Evolutionary conservation across 139 green algal genomes (phyloP).

Genomic region (Chlorella ohadii): DNA sequence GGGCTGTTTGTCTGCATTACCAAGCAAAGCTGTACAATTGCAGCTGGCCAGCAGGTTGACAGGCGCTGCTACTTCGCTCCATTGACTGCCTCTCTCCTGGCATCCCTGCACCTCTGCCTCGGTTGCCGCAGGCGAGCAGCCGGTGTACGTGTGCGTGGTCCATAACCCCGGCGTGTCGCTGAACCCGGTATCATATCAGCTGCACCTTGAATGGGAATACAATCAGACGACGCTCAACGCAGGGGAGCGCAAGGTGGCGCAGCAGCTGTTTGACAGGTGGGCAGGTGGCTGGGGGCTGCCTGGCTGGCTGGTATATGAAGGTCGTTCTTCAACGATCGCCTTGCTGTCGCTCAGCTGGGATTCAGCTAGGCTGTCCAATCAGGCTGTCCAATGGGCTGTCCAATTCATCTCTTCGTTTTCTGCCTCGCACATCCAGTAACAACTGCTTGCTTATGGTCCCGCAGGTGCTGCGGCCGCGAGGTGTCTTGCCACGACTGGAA

Average conservation of each 20-base stretch:
- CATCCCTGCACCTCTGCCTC: too few species aligned
- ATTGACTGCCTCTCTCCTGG: too few species aligned
- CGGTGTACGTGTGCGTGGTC: too few species aligned
- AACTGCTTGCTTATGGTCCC: not conserved
- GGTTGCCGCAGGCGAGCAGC: too few species aligned
- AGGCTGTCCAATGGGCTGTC: not conserved
- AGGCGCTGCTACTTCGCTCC: too few species aligned
- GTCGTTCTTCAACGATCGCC: too few species aligned
- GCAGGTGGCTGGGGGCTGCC: not conserved
- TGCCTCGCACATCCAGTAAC: too few species aligned
- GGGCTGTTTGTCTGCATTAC: too few species aligned
- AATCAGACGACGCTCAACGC: not conserved
- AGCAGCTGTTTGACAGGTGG: slow-evolving; percentile 10
- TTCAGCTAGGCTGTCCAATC: not conserved
- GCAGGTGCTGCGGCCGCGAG: not conserved
- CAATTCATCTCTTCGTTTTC: too few species aligned
- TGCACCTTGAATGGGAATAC: not conserved
- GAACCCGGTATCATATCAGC: not conserved
- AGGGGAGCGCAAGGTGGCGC: not conserved
- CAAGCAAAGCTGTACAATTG: too few species aligned
- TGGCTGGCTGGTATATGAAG: not conserved
- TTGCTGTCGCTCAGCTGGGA: not conserved
- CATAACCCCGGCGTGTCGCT: too few species aligned
- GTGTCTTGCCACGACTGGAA: not conserved
- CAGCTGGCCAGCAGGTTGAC: too few species aligned